These are phyloP conservation scores for Plantago ovata DNA, from an alignment of 257 asterid genomes.

Conservation along the genomic window DNA sequence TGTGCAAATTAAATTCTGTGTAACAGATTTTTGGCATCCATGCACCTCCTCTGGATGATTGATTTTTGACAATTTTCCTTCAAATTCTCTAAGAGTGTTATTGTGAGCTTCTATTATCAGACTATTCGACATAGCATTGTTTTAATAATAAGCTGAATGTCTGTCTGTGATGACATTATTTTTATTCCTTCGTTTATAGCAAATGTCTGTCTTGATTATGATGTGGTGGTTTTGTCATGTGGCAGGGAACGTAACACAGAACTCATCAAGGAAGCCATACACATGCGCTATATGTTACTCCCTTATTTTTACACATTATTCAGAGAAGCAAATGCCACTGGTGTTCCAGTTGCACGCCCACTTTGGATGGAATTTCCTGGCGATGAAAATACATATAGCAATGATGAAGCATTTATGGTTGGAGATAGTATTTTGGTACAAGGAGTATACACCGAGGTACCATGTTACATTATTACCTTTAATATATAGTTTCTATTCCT, in stretches of 20 bases:
- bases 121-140: too few relatives aligned
- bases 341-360: conserved; percentile 88
- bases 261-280: conserved; percentile 86
- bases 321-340: conserved; percentile 87
- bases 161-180: background rate
- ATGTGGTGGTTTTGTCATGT: conserved; percentile 18
- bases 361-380: conserved; percentile 98
- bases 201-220: conserved; percentile 11
- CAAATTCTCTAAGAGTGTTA: too few relatives aligned
- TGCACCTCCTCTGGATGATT: too few relatives aligned
- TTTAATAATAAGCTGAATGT: too few relatives aligned
- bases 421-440: conserved; percentile 90
- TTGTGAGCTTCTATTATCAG: too few relatives aligned
- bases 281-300: conserved; percentile 73
- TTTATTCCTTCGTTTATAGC: conserved; percentile 2
- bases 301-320: conserved; percentile 92
- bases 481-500: conserved; percentile 1
- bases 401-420: conserved; percentile 96
- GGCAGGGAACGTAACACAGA: conserved; percentile 78
- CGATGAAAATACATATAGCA: conserved; percentile 76
- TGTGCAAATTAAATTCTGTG: too few relatives aligned
- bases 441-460: conserved; percentile 88
- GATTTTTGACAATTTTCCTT: too few relatives aligned
- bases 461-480: conserved; percentile 1
- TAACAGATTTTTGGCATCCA: too few relatives aligned